Conservation (phyloP, 257 asterid species). For the Solanum rostratum region DNA sequence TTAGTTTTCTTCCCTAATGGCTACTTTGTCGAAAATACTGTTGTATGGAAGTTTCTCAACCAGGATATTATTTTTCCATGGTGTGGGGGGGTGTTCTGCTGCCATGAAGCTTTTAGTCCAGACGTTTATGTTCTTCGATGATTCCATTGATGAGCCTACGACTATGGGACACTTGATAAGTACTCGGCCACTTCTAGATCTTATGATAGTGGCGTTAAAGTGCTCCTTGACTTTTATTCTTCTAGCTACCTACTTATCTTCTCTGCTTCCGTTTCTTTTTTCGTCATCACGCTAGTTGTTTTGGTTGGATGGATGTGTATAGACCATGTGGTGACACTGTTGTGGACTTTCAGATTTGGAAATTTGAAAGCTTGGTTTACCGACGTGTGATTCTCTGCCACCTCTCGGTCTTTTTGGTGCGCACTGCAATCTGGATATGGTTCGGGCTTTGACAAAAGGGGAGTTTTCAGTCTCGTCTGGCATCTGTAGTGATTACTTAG, state of each 20-base stretch:
- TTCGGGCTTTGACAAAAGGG: background rate
- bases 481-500: background rate
- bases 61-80: background rate
- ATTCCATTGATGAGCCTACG: background rate
- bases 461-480: no score
- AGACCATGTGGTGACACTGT: background rate
- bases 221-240: background rate
- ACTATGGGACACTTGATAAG: background rate
- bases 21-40: background rate
- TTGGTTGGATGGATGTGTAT: background rate
- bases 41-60: background rate
- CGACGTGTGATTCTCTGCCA: background rate
- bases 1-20: background rate
- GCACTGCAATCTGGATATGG: background rate
- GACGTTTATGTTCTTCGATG: background rate
- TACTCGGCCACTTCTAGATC: background rate
- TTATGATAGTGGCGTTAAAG: background rate
- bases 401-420: background rate
- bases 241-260: background rate
- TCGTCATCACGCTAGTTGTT: background rate
- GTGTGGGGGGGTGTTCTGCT: background rate
- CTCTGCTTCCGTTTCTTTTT: background rate
- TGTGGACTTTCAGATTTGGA: background rate
- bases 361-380: background rate
- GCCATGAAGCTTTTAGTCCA: background rate